Evolutionary conservation across 2,329 filamentous ascomycete species (phyloP), one percentile per base, ranked within the genome.

Genomic region (Cladosporium halotolerans): DNA sequence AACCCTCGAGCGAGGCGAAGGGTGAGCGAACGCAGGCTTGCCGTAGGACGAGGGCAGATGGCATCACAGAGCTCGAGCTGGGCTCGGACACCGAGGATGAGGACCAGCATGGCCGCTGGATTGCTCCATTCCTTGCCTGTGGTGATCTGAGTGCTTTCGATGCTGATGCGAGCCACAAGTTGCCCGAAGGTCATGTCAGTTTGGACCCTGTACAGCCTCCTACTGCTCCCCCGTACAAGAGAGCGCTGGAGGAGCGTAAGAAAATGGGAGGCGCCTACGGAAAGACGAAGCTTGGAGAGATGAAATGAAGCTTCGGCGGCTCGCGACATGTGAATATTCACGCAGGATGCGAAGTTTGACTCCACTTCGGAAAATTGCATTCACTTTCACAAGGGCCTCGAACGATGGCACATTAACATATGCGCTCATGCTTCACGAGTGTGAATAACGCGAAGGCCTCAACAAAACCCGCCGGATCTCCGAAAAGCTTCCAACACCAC

Each of bases 71-170:
- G 46, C 55, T 79, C 3, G 70, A 75, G 28, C 60, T 76, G 3
- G 72, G 71, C 60, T 79, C 59, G 60, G 76, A 71, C 70, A 49
- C 54, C n/a, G 48, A 53, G 16, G 78, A 68, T 64, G 64, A 67
- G 56, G 60, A 66, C 10, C 66, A 69, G 45, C 67, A 69, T 10
- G 77, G 82, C 55, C 76, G 86, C 47, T 97, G 92, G 90, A 92
- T 97, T 62, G 90, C 91, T 3, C 90, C 92, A 0, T 99, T 99
- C 68, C 81, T 99, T 63, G 91, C 93, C n/a, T 99, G 93, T 68
- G 93, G 93, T 43, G 93, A 99, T 71, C 78, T 99, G 50, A 95
- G 90, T 19, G 85, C 89, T 9, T 99, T 91, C 73, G 93, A 99
- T 73, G 90, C 92, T 0, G 93, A 99, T 76, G 92, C 93, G 3